These are phyloP conservation scores for Phaffomyces thermotolerans DNA, from an alignment of 805 yeast genomes.

Conservation along the genomic window DNA sequence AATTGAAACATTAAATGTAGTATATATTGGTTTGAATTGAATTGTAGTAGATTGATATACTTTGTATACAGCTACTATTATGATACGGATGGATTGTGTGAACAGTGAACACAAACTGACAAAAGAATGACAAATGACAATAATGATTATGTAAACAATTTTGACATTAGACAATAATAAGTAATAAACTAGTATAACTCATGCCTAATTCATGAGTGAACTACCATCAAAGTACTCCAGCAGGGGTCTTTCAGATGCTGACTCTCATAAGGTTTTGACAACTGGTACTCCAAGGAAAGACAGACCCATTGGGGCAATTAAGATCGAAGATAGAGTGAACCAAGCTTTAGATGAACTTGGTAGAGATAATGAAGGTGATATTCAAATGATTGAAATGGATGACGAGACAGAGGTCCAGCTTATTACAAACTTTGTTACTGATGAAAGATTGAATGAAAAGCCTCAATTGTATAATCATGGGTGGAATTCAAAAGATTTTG, in stretches of 20 bases:
- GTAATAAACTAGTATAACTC: no score
- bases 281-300: constrained; percentile 11
- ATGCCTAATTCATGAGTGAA: constrained; percentile 5
- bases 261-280: constrained; percentile 14
- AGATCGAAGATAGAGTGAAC: constrained; percentile 20
- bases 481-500: neutral
- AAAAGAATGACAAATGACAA: no score
- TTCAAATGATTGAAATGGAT: constrained; percentile 43
- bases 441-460: constrained; percentile 10
- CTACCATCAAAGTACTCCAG: constrained; percentile 22
- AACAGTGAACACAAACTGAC: no score
- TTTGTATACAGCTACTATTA: no score
- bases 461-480: neutral
- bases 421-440: constrained; percentile 35
- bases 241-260: constrained; percentile 14
- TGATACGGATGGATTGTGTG: no score
- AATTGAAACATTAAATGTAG: neutral
- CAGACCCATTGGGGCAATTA: constrained; percentile 21
- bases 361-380: constrained; percentile 26
- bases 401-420: constrained; percentile 35
- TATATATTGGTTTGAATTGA: neutral
- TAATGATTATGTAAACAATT: no score
- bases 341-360: constrained; percentile 7
- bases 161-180: no score
- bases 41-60: no score